phyloP scores from a whole-genome alignment of 768 basidiomycete genomes.

The Terana coerulea region DNA sequence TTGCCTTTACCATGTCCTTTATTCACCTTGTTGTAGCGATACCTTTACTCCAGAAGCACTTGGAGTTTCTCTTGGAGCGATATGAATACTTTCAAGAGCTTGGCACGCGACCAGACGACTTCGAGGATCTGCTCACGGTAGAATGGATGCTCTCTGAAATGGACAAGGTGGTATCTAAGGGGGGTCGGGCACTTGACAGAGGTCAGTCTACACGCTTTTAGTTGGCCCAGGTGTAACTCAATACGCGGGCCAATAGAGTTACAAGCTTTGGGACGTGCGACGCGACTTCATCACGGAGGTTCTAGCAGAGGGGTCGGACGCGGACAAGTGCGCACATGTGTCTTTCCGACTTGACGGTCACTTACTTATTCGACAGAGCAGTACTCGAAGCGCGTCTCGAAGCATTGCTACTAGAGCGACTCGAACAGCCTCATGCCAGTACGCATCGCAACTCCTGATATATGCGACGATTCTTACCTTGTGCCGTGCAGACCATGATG shows the following conservation, averaged over 20 bases:
- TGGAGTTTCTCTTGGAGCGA: constrained; percentile 51
- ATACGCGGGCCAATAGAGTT: no score
- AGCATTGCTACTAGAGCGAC: constrained; percentile 56
- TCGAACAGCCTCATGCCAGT: constrained; percentile 79
- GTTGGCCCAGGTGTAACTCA: no score
- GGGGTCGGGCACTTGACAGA: constrained; percentile 61
- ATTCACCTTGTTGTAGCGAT: constrained; percentile 52
- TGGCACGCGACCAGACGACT: constrained; percentile 41
- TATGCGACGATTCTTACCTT: background rate
- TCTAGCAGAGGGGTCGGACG: constrained; percentile 44
- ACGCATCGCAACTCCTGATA: constrained; percentile 13
- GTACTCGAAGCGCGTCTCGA: constrained; percentile 50
- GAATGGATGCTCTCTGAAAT: constrained; percentile 60
- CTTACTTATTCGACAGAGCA: constrained; percentile 28
- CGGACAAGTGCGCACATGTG: constrained; percentile 42
- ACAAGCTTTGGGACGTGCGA: constrained; percentile 65
- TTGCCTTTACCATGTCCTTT: background rate
- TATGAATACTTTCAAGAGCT: constrained; percentile 32
- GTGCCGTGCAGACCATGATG: constrained; percentile 65
- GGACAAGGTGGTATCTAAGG: constrained; percentile 46
- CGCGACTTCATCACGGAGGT: constrained; percentile 72
- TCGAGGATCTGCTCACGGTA: constrained; percentile 57
- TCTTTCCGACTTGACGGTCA: background rate
- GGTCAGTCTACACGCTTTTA: constrained; percentile 36
- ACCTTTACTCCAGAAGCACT: constrained; percentile 63